Conservation (phyloP, 495 filamentous ascomycete species). For the Penicillium robsamsonii region DNA sequence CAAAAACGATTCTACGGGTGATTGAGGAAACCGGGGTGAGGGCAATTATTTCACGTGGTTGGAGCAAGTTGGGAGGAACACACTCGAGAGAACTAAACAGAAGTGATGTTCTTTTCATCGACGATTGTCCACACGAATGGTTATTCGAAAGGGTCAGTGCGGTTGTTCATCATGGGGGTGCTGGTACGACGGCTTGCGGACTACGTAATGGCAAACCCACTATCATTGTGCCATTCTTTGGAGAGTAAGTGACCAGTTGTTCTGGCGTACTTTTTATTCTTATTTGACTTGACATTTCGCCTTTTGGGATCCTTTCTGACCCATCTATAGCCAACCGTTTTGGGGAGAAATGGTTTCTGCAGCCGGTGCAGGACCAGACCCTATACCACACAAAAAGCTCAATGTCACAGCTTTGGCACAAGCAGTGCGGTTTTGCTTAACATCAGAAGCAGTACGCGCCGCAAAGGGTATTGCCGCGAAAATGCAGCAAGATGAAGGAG, state of each 20-base stretch:
- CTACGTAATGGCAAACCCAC: slow-evolving; percentile 54
- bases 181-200: slow-evolving; percentile 59
- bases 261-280: not conserved
- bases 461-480: slow-evolving; percentile 56
- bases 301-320: not conserved
- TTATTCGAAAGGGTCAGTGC: slow-evolving; percentile 57
- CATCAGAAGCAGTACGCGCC: slow-evolving; percentile 51
- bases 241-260: slow-evolving; percentile 40
- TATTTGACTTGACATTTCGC: too few species aligned
- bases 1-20: slow-evolving; percentile 49
- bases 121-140: slow-evolving; percentile 63
- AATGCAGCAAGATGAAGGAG: slow-evolving; percentile 68
- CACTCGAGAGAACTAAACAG: slow-evolving; percentile 20
- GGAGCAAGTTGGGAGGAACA: slow-evolving; percentile 49
- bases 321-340: slow-evolving; percentile 57
- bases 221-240: slow-evolving; percentile 60
- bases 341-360: slow-evolving; percentile 68
- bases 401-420: slow-evolving; percentile 61
- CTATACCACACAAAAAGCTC: slow-evolving; percentile 63
- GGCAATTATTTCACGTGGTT: slow-evolving; percentile 59
- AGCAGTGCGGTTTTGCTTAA: slow-evolving; percentile 66
- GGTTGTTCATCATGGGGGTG: slow-evolving; percentile 62
- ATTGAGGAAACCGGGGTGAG: slow-evolving; percentile 46
- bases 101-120: slow-evolving; percentile 49
- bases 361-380: slow-evolving; percentile 61